phyloP scores from a whole-genome alignment of 768 basidiomycete genomes.

The Lentinula sp. region DNA sequence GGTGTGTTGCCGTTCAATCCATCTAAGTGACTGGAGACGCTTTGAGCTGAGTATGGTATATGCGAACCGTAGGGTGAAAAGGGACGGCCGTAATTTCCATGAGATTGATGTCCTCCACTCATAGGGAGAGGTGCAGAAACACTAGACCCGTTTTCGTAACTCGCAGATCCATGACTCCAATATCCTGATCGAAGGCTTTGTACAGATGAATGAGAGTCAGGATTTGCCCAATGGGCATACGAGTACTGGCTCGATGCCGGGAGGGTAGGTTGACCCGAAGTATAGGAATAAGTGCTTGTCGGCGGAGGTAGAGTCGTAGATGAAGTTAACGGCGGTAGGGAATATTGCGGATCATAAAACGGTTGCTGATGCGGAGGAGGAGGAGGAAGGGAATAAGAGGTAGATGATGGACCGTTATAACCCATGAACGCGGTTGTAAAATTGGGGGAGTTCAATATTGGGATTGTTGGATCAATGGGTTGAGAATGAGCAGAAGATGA shows the following conservation, averaged over 20 bases:
- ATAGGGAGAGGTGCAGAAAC: neutral
- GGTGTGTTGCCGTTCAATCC: neutral
- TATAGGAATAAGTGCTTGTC: constrained; percentile 18
- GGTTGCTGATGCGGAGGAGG: constrained; percentile 18
- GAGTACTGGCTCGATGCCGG: constrained; percentile 30
- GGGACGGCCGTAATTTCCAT: neutral
- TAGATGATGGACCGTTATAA: constrained; percentile 29
- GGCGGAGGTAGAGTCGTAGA: constrained; percentile 30
- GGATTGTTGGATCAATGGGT: constrained; percentile 14
- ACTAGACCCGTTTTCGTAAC: constrained; percentile 4
- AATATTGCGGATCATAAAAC: constrained; percentile 39
- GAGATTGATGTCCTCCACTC: constrained; percentile 4
- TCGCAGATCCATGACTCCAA: constrained; percentile 1
- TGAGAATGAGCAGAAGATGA: constrained; percentile 9
- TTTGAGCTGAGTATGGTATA: constrained; percentile 1
- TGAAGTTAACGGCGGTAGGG: constrained; percentile 33
- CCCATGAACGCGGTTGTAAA: constrained; percentile 41
- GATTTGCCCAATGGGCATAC: neutral
- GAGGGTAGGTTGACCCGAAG: constrained; percentile 18
- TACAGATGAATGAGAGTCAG: neutral
- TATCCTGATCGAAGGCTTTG: constrained; percentile 4
- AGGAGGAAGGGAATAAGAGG: constrained; percentile 10
- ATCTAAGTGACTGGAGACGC: neutral
- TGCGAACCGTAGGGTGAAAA: constrained; percentile 3
- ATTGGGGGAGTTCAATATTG: constrained; percentile 26